Evolutionary conservation across 306 rosid species (phyloP).

Genomic region (apple (Malus domestica)): DNA sequence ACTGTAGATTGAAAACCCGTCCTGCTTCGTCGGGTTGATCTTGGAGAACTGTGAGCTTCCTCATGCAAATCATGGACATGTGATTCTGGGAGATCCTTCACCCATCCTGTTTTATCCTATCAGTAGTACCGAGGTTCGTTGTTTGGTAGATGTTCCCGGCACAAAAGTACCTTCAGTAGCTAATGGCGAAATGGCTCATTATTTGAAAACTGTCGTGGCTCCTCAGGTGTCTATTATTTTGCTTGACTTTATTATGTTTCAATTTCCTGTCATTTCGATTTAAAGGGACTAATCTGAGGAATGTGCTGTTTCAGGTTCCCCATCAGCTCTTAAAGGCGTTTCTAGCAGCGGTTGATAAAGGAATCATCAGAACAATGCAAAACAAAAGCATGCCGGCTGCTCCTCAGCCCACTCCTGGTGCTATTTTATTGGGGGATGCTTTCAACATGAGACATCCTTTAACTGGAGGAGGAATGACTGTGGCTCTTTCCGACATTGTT

Average conservation of each 20-base stretch:
- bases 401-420: constrained; percentile 61
- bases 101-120: constrained; percentile 66
- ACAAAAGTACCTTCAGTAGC: constrained; percentile 58
- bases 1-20: constrained; percentile 59
- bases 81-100: neutral
- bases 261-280: neutral
- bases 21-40: constrained; percentile 36
- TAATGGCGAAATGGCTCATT: constrained; percentile 65
- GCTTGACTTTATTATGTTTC: neutral
- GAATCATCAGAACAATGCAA: constrained; percentile 66
- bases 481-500: constrained; percentile 69
- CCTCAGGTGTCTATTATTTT: constrained; percentile 51
- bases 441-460: constrained; percentile 90
- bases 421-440: constrained; percentile 72
- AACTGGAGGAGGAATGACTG: constrained; percentile 93
- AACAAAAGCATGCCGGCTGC: constrained; percentile 73
- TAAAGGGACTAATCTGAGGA: neutral
- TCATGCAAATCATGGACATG: too few relatives aligned
- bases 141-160: constrained; percentile 78
- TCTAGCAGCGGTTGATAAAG: constrained; percentile 55
- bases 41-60: too few relatives aligned
- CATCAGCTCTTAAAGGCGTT: constrained; percentile 42
- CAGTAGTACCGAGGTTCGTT: constrained; percentile 61
- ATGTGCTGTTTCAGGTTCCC: constrained; percentile 45
- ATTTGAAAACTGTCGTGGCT: constrained; percentile 54